Evolutionary conservation across 179 eudicot genomes (phyloP), one percentile per base, ranked within the genome.

Genomic region (Vitellaria paradoxa): DNA sequence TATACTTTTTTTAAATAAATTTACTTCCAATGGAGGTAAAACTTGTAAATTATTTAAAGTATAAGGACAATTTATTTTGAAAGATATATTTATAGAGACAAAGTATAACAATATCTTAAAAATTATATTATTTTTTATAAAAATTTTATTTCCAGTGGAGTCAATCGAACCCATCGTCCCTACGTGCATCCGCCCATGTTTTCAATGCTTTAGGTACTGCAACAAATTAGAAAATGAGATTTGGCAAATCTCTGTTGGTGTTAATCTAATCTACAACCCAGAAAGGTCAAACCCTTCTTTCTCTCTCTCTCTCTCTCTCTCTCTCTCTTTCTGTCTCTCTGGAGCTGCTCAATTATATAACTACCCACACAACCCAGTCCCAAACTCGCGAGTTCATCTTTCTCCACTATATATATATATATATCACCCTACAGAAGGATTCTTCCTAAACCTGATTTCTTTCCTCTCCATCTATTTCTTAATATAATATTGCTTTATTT

Each of bases 351-450:
- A 56, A 69, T 56, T 57, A 30, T 30, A 30, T 42, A 57, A 46
- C 79, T 40, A 60, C 74, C 80, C 46, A 75, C 80, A 76, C 73
- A 56, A n/a, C 30, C 64, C 60, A 69, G n/a, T 77, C 60, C 67
- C 67, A 56, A 55, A 77, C 59, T 56, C 13, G 5, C 59, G 68
- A 73, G 18, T n/a, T 73, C 76, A 42, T 62, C 10, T 15, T 64
- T 75, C 46, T 63, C 61, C 67, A 64, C 37, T 63, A 46, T 8
- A 24, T 20, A 21, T 56, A 30, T 26, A 37, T 73, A 45, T 50
- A 70, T 70, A 49, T 61, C 49, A 56, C 49, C 15, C 17, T 56
- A 21, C 7, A 77, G 49, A 71, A 40, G 65, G 15, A 57, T 42
- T 65, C 62, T 61, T 73, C 24, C 17, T 46, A 21, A 20, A 63